A percentile compares a stretch with the other conserved stretches of the same genome.
Conservation (phyloP, 2,329 filamentous ascomycete genomes). For the Nothophoma quercina region DNA sequence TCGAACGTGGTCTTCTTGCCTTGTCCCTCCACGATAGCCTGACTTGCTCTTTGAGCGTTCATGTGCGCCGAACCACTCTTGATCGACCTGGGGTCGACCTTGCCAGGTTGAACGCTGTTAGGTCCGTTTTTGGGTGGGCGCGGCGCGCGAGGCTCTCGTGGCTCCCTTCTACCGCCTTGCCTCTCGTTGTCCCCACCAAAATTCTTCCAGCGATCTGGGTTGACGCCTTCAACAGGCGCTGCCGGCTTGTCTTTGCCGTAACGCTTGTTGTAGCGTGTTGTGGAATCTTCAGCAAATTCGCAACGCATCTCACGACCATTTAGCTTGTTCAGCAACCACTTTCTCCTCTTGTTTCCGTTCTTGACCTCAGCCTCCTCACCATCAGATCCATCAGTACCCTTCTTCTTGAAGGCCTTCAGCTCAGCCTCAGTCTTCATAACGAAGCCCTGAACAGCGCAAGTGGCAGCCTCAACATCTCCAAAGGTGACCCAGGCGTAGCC, state of each 20-base stretch:
- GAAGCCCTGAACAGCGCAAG: conserved; percentile 81
- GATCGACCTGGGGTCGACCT: conserved; percentile 55
- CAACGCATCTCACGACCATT: conserved; percentile 82
- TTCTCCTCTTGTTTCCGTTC: conserved; percentile 59
- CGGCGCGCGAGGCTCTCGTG: conserved; percentile 38
- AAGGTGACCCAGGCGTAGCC: conserved; percentile 97
- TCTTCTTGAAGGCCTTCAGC: conserved; percentile 52
- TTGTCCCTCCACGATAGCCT: conserved; percentile 77
- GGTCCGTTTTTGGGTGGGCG: conserved; percentile 10
- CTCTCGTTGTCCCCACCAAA: conserved; percentile 39
- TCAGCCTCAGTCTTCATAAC: conserved; percentile 70
- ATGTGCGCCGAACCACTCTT: conserved; percentile 54
- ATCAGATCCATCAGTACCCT: conserved; percentile 64
- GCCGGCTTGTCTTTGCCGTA: conserved; percentile 74
- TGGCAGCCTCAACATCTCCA: conserved; percentile 76
- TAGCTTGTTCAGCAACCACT: conserved; percentile 86
- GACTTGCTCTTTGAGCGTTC: conserved; percentile 70
- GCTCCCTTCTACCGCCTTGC: conserved; percentile 34
- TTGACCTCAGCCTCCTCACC: conserved; percentile 53
- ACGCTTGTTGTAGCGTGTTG: conserved; percentile 89
- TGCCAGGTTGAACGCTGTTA: conserved; percentile 18
- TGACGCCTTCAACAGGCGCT: conserved; percentile 43
- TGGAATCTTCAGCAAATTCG: conserved; percentile 92
- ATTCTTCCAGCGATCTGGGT: conserved; percentile 39
- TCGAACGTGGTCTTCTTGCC: conserved; percentile 88